Base-by-base conservation (phyloP, 768 basidiomycete species). In the Grammothele lineata region DNA sequence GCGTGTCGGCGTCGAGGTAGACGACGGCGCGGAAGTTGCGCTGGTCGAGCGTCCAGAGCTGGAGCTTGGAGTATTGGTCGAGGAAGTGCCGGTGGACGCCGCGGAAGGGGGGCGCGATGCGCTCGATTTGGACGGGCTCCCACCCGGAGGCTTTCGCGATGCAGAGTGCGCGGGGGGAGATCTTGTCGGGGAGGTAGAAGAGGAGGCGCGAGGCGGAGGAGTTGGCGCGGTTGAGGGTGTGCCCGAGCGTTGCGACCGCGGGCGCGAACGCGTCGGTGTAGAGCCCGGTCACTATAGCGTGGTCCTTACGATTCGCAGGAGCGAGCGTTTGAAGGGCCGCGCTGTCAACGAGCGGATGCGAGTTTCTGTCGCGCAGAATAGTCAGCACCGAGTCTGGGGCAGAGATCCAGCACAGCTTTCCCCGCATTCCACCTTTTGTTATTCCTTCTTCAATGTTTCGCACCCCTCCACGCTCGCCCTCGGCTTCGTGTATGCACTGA, bases 21-120 rank as follows among this genome's bases (percentile, higher is more conserved):
- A 70, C 59, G 24, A 59, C 47, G 48, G 33, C 40, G 40, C 62
- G 48, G 43, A 61, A 50, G 19, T 65, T 66, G 26, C 51, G 45
- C 22, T 48, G 26, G 53, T 67, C 67, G 36, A 69, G 53, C 39
- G 40, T 49, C 67, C 67, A 69, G n/a, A 69, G 57, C 35, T 60
- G 55, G 25, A 69, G 60, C 53, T 69, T 69, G 7, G 67, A 66
- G 54, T 64, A 67, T 45, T 66, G 67, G 55, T 69, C 67, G 33
- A 41, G 40, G 56, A 65, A 69, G 37, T 62, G 60, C 1, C 33
- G 46, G 51, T 56, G 54, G 36, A 66, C 59, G 34, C 68, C 63
- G 33, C 46, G 35, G 47, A 60, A 60, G 1, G 68, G 66, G 4
- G 68, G 68, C 1, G 60, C 58, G 24, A 70, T 66, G 35, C 57